A percentile compares a stretch with the other conserved stretches of the same genome.
phyloP scores from a whole-genome alignment of 345 rosid species.

The Carallia pectinifolia region DNA sequence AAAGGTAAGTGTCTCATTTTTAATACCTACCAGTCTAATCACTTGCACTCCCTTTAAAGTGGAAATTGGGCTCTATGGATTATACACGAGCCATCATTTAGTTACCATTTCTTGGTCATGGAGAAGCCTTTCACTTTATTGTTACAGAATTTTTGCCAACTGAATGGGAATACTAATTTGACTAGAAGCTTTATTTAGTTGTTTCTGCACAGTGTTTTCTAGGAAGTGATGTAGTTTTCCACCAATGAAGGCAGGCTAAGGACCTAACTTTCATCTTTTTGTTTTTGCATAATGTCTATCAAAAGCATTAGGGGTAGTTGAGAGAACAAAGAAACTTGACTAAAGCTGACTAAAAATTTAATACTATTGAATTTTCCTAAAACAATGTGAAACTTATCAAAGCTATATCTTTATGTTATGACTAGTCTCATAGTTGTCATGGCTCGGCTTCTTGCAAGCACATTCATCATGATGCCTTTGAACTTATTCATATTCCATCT shows the following conservation, averaged over 20 bases:
- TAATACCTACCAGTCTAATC: conserved; percentile 1
- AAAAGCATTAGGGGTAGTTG: not conserved
- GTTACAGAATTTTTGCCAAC: too few relatives aligned
- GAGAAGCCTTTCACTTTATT: not conserved
- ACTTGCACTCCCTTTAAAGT: conserved; percentile 9
- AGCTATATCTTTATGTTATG: not conserved
- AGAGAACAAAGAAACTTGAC: too few relatives aligned
- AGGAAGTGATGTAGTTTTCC: too few relatives aligned
- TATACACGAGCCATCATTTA: not conserved
- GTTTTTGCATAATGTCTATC: not conserved
- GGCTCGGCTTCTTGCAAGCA: conserved; percentile 1
- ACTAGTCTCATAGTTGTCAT: not conserved
- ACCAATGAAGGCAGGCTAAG: too few relatives aligned
- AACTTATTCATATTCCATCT: conserved; percentile 22
- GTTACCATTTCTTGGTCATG: too few relatives aligned
- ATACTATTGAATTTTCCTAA: not conserved
- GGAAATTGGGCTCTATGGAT: not conserved
- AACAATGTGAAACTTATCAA: not conserved
- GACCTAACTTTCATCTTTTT: too few relatives aligned
- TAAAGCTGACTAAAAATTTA: not conserved
- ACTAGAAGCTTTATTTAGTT: not conserved
- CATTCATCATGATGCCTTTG: not conserved
- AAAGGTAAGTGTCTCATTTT: conserved; percentile 50
- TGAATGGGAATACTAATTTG: not conserved
- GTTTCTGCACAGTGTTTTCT: too few relatives aligned